These are phyloP conservation scores for Globisporangium iwayamae DNA, from an alignment of 352 stramenopile genomes.

Conservation along the genomic window DNA sequence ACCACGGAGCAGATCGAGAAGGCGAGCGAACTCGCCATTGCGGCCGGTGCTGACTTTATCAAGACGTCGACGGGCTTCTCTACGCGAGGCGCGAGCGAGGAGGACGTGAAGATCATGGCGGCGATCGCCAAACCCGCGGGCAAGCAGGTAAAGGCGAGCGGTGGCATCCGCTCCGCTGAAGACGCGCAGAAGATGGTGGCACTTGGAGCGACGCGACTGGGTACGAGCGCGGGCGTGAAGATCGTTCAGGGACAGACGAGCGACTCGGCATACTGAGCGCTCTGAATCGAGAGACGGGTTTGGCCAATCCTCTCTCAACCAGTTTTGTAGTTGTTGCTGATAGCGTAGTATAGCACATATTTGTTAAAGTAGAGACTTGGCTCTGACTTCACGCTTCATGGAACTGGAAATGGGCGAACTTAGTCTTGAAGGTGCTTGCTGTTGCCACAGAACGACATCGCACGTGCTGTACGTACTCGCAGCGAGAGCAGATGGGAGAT, in stretches of 20 bases:
- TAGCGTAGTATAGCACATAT: background rate
- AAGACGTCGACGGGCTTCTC: conserved; percentile 88
- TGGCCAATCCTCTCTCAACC: background rate
- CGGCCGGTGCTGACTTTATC: conserved; percentile 79
- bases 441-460: too few relatives aligned
- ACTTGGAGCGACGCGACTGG: conserved; percentile 64
- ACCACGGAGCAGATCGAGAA: conserved; percentile 64
- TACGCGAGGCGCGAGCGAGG: conserved; percentile 73
- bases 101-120: conserved; percentile 76
- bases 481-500: too few relatives aligned
- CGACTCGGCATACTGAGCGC: conserved; percentile 22
- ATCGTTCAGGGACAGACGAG: conserved; percentile 47
- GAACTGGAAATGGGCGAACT: too few relatives aligned
- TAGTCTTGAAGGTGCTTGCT: too few relatives aligned
- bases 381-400: background rate
- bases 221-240: conserved; percentile 64
- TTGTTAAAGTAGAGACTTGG: background rate
- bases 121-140: conserved; percentile 48
- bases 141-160: conserved; percentile 82
- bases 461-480: too few relatives aligned
- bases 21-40: conserved; percentile 63
- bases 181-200: conserved; percentile 73
- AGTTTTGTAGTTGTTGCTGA: background rate
- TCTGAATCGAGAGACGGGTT: background rate
- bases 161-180: conserved; percentile 62